Conservation (phyloP, 768 basidiomycete genomes). For the Boletus eberwhitei region DNA sequence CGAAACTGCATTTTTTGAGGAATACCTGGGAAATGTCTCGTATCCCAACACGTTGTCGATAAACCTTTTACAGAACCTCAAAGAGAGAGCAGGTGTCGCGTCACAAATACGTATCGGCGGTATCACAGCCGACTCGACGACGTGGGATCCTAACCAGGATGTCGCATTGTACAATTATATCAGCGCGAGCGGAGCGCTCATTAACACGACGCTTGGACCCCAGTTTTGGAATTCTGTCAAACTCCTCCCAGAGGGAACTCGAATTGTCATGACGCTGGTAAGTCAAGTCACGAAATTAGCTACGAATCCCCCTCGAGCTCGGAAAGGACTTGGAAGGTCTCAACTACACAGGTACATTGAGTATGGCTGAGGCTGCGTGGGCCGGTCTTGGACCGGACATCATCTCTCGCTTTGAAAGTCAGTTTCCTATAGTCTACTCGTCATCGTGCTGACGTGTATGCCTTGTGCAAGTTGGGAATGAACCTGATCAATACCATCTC, state of each 20-base stretch:
- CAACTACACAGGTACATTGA: constrained; percentile 40
- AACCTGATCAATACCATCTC: constrained; percentile 48
- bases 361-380: constrained; percentile 42
- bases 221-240: constrained; percentile 46
- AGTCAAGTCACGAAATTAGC: not conserved
- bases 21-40: constrained; percentile 45
- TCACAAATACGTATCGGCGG: constrained; percentile 51
- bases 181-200: constrained; percentile 39
- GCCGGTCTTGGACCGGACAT: constrained; percentile 36
- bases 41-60: constrained; percentile 42
- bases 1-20: constrained; percentile 52
- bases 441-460: not conserved
- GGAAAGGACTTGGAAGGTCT: constrained; percentile 44
- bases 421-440: not conserved
- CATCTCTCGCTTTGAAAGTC: constrained; percentile 47
- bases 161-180: constrained; percentile 38
- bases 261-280: constrained; percentile 46
- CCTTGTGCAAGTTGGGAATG: constrained; percentile 43
- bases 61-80: constrained; percentile 44
- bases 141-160: constrained; percentile 42
- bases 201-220: constrained; percentile 51
- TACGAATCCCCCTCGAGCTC: not conserved
- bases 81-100: constrained; percentile 42
- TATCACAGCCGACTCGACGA: constrained; percentile 53
- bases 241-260: constrained; percentile 44